Evolutionary conservation across 345 rosid genomes (phyloP).

Genomic region (Salix viminalis): DNA sequence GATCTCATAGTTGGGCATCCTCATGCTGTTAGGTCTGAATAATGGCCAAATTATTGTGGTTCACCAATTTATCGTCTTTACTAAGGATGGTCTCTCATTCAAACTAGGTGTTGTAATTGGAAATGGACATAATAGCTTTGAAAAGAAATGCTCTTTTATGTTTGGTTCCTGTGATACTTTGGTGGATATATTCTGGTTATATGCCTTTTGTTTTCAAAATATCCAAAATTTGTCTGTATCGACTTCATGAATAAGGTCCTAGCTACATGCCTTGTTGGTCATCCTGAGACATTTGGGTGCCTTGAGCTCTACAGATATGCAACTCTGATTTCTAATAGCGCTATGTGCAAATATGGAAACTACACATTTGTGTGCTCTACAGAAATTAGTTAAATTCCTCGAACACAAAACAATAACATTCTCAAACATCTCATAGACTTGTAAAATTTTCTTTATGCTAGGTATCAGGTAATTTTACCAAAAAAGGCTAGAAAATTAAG

Average conservation of each 20-base stretch:
- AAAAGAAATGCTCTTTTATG: neutral
- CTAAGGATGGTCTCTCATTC: neutral
- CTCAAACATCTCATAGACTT: neutral
- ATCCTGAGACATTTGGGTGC: neutral
- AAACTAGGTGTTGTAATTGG: neutral
- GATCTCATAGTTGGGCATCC: neutral
- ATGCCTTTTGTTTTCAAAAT: neutral
- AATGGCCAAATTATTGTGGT: neutral
- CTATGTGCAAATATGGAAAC: no score
- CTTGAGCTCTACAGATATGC: neutral
- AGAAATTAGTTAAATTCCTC: neutral
- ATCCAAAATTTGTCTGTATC: neutral
- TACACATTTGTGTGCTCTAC: no score
- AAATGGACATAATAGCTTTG: neutral
- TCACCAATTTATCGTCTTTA: neutral
- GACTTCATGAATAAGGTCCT: neutral
- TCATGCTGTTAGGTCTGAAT: neutral
- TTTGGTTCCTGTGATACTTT: neutral
- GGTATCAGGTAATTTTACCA: neutral
- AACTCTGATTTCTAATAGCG: no score
- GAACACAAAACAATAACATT: slow-evolving; percentile 3
- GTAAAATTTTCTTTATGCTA: neutral
- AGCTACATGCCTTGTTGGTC: neutral
- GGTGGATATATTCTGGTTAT: neutral
- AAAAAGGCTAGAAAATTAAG: slow-evolving; percentile 9